These are phyloP conservation scores for Chiua virens DNA, from an alignment of 768 basidiomycete genomes.

Conservation along the genomic window DNA sequence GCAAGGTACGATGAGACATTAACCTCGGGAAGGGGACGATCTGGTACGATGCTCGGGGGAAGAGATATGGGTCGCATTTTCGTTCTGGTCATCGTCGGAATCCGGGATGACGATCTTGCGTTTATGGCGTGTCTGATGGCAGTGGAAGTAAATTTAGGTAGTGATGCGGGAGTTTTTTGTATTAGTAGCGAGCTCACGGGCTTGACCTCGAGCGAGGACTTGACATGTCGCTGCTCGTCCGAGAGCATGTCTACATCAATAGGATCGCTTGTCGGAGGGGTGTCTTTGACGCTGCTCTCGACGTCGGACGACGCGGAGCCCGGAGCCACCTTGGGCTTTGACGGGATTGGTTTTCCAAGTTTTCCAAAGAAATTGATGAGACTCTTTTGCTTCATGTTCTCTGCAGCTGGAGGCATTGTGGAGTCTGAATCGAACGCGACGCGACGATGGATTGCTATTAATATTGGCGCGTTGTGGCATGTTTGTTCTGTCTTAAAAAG, in stretches of 20 bases:
- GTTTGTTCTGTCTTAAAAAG: constrained; percentile 10
- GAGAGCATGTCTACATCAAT: constrained; percentile 75
- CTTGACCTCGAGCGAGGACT: constrained; percentile 32
- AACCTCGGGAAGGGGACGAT: constrained; percentile 31
- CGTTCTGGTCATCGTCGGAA: constrained; percentile 62
- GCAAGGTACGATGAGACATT: background rate
- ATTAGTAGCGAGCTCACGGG: constrained; percentile 29
- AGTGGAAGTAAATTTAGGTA: background rate
- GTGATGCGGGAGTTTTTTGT: background rate
- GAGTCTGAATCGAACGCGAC: constrained; percentile 8
- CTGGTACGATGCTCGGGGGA: constrained; percentile 27
- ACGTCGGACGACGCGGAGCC: constrained; percentile 48
- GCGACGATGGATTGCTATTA: background rate
- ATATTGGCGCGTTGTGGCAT: constrained; percentile 16
- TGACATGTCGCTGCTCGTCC: constrained; percentile 43
- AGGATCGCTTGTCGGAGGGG: constrained; percentile 77
- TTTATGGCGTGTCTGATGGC: constrained; percentile 46
- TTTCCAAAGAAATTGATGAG: constrained; percentile 67
- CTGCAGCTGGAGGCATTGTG: constrained; percentile 33
- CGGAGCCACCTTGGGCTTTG: constrained; percentile 35
- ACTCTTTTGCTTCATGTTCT: constrained; percentile 68
- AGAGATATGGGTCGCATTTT: constrained; percentile 17
- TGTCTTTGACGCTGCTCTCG: constrained; percentile 48
- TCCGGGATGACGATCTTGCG: constrained; percentile 70
- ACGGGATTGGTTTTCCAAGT: constrained; percentile 20